phyloP scores from a whole-genome alignment of 108 stramenopile genomes.

The Nitzschia palea region DNA sequence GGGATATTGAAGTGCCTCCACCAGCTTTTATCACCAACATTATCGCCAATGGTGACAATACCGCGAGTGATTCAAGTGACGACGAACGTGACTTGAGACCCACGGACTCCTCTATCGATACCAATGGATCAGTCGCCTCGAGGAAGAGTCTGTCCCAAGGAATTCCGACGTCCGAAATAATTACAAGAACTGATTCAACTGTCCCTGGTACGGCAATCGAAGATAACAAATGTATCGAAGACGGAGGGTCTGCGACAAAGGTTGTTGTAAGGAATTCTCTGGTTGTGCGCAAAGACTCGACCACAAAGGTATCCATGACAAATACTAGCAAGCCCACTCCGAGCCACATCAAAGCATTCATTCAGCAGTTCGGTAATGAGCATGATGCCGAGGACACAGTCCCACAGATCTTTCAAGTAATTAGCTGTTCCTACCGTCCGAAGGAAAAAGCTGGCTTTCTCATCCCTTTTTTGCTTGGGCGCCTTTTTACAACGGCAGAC shows the following conservation, averaged over 20 bases:
- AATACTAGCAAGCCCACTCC: not conserved
- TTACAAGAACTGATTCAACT: not conserved
- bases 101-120: not conserved
- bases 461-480: constrained; percentile 37
- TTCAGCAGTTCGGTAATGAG: constrained; percentile 22
- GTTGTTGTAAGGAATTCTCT: not conserved
- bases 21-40: not conserved
- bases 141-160: too few relatives aligned
- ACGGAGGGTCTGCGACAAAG: not conserved
- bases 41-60: not conserved
- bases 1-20: not conserved
- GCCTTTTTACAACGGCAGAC: constrained; percentile 36
- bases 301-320: not conserved
- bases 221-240: not conserved
- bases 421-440: constrained; percentile 47
- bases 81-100: not conserved
- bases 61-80: not conserved
- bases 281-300: not conserved
- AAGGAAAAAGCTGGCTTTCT: constrained; percentile 33
- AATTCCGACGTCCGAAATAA: not conserved
- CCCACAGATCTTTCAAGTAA: constrained; percentile 34
- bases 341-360: constrained; percentile 13
- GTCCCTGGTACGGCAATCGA: not conserved
- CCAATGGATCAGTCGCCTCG: not conserved
- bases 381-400: constrained; percentile 14